phyloP scores from a whole-genome alignment of 768 basidiomycete species.

The Lactarius hengduanensis region DNA sequence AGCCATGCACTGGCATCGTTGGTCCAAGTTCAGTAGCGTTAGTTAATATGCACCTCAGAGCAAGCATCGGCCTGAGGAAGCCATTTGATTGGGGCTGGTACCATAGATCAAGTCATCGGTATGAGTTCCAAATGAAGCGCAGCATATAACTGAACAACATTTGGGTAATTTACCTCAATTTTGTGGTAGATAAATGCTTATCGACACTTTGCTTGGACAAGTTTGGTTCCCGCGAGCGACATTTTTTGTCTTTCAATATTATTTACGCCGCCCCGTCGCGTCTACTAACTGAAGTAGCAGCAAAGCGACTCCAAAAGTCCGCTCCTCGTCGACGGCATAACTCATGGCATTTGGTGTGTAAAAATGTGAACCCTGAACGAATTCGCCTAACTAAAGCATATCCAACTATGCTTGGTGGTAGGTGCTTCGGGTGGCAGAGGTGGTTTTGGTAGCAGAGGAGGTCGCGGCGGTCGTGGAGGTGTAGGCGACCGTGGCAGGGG shows the following conservation, averaged over 20 bases:
- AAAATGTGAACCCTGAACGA: not conserved
- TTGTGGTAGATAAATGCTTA: not conserved
- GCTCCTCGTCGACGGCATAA: slow-evolving; percentile 8
- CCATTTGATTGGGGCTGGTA: too few species aligned
- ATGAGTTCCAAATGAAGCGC: too few species aligned
- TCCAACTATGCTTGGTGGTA: slow-evolving; percentile 28
- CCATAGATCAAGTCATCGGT: too few species aligned
- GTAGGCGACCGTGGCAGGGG: slow-evolving; percentile 40
- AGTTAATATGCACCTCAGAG: too few species aligned
- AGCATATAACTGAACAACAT: too few species aligned
- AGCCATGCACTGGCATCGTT: too few species aligned
- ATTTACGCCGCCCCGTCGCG: slow-evolving; percentile 6
- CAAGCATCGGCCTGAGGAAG: too few species aligned
- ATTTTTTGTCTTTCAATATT: not conserved
- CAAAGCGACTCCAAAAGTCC: slow-evolving; percentile 6
- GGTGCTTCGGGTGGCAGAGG: slow-evolving; percentile 75
- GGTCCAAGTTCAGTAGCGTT: too few species aligned
- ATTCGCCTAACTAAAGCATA: not conserved
- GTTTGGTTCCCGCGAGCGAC: slow-evolving; percentile 4
- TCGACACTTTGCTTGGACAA: slow-evolving; percentile 6
- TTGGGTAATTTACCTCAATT: not conserved
- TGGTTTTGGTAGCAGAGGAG: slow-evolving; percentile 39
- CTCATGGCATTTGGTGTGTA: slow-evolving; percentile 38
- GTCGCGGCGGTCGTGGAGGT: slow-evolving; percentile 35
- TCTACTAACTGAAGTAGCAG: not conserved